Evolutionary conservation across 2,329 filamentous ascomycete species (phyloP), one percentile per base, ranked within the genome.

Genomic region (Hypoxylon sp.): DNA sequence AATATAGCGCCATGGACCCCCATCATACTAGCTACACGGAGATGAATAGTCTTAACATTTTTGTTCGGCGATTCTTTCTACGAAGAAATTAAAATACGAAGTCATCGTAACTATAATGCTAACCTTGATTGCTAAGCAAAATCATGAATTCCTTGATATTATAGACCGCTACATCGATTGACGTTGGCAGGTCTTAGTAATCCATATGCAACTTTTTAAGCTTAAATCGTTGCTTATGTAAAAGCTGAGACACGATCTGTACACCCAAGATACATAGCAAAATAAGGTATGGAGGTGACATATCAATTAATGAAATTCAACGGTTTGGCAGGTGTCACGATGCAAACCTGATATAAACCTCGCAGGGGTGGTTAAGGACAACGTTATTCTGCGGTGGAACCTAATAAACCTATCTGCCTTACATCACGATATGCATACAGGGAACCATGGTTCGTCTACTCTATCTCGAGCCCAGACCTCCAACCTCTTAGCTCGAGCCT

Each of bases 121-220:
- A 21, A 21, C 7, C 38, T 17, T 19, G 11, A 43, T 43, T 17
- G n/a, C 36, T n/a, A 41, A 41, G n/a, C n/a, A 41, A 17, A 13
- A 17, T 43, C 19, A 43, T 19, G 19, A 19, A 43, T 4, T 43
- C 11, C 38, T 17, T 43, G 4, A 4, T 21, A 43, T 19, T 19
- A 21, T 34, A 25, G 5, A 41, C 34, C 13, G 25, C 23, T 32
- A 41, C 21, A 21, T 53, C 17, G 14, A 34, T 25, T 53, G 34
- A 41, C 34, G 23, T 45, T 56, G n/a, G 19, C 25, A 9, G 17
- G n/a, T 25, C 38, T 56, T 56, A 56, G 17, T 46, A 56, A 56
- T 46, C 38, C 28, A 34, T 56, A 56, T 56, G 53, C 41, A 56
- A 34, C 53, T 17, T 56, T 43, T 43, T 46, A 56, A 56, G 53